phyloP scores from a whole-genome alignment of 768 basidiomycete species.

The Mycena metata region DNA sequence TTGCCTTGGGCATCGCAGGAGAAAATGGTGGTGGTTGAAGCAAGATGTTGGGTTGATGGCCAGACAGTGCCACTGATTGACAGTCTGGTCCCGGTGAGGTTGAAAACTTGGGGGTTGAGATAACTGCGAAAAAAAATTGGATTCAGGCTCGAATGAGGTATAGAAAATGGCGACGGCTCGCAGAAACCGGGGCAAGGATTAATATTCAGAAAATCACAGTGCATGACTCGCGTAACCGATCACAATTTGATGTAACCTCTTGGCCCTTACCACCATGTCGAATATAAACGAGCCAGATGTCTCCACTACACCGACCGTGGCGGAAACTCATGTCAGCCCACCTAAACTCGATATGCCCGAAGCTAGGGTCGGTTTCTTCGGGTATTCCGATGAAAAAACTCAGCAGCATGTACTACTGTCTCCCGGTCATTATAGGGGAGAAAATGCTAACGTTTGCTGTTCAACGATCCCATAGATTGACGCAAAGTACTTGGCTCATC shows the following conservation, averaged over 20 bases:
- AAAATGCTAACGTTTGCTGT: conserved; percentile 15
- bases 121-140: too few species aligned
- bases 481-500: conserved; percentile 78
- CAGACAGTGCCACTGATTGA: too few species aligned
- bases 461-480: conserved; percentile 67
- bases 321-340: conserved; percentile 8
- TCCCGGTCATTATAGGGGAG: conserved; percentile 14
- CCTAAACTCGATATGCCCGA: conserved; percentile 58
- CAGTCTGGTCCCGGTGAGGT: too few species aligned
- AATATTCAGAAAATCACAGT: too few species aligned
- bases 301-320: conserved; percentile 10
- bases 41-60: too few species aligned
- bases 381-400: conserved; percentile 83
- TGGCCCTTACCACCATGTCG: conserved; percentile 11
- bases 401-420: conserved; percentile 79
- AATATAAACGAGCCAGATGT: conserved; percentile 11
- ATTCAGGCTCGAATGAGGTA: too few species aligned
- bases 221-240: too few species aligned
- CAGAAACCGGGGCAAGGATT: too few species aligned
- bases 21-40: too few species aligned
- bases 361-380: conserved; percentile 81
- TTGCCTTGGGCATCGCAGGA: too few species aligned
- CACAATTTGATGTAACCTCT: conserved; percentile 10
- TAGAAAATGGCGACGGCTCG: too few species aligned
- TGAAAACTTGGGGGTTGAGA: too few species aligned